Base-by-base conservation (phyloP, 2,329 filamentous ascomycete genomes). In the Magnaporthiopsis poae region DNA sequence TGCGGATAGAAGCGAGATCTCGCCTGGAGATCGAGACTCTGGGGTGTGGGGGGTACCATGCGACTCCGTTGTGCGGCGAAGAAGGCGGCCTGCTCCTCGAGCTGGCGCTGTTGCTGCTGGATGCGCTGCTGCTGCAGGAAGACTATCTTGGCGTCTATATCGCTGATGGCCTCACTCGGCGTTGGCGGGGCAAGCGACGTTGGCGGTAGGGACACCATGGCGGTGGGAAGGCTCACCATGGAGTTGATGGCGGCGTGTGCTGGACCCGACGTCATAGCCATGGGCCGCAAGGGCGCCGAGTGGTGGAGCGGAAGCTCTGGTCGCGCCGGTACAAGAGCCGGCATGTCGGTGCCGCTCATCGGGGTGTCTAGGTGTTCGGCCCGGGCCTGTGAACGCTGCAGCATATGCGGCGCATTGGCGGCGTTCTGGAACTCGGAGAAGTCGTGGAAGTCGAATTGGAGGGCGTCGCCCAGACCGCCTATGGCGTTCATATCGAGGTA, bases 1-100 rank as follows among this genome's bases (percentile, higher is more conserved):
- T 85, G 82, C 66, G 85, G 75, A 73, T 88, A 92, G 70, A 81
- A 87, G 66, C 85, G 84, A 75, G 71, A 80, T 72, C 78, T 85
- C 73, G 80, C 84, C 75, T 89, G 87, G 77, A 94, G 85, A 73
- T 94, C 90, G 33, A 92, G 82, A 74, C 91, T 94, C 74, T 90
- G 91, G 0, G 91, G 91, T 18, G 91, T 95, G 2, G 90, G 90
- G 7, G 91, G 91, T 9, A 92, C 85, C 65, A 89, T 86, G 68
- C 83, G 81, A 69, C 82, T 83, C 68, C 84, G 81, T 65, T 77
- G 82, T 66, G 77, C 82, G 11, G 79, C 75, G 72, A 83, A 87
- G 72, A 82, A 85, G 66, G 81, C 82, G 15, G 77, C 80, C 68
- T 88, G 84, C 72, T 88, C 84, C 65, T 84, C 80, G 21, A 85